phyloP scores from a whole-genome alignment of 2,329 filamentous ascomycete species.

The Ophiostoma pallidulum region DNA sequence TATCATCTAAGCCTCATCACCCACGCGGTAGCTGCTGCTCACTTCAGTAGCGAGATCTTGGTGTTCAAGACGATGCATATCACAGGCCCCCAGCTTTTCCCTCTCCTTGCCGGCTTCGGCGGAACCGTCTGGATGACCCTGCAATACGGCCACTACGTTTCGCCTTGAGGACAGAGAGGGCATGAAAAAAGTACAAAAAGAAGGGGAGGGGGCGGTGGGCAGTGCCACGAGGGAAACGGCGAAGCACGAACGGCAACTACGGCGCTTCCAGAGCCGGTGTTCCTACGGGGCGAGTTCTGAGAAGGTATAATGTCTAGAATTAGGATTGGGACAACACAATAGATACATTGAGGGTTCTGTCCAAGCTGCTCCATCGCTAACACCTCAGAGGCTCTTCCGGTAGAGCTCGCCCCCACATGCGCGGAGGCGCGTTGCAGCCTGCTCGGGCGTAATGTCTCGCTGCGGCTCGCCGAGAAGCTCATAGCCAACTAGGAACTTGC shows the following conservation, averaged over 20 bases:
- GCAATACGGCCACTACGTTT: slow-evolving; percentile 63
- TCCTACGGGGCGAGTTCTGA: too few relatives aligned
- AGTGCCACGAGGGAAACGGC: neutral
- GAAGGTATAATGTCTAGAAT: too few relatives aligned
- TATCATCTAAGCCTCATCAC: slow-evolving; percentile 79
- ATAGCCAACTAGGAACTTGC: slow-evolving; percentile 94
- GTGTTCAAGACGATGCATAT: slow-evolving; percentile 67
- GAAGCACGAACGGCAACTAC: too few relatives aligned
- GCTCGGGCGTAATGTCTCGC: slow-evolving; percentile 93
- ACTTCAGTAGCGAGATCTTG: slow-evolving; percentile 74
- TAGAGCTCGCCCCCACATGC: slow-evolving; percentile 76
- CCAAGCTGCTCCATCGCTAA: too few relatives aligned
- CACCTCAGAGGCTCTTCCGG: slow-evolving; percentile 49
- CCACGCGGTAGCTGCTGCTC: slow-evolving; percentile 65
- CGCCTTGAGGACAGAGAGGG: neutral
- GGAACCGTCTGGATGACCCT: slow-evolving; percentile 51
- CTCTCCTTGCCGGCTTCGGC: slow-evolving; percentile 37
- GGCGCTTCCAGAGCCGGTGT: too few relatives aligned
- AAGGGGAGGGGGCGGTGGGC: neutral
- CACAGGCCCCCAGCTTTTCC: slow-evolving; percentile 45
- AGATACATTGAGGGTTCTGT: too few relatives aligned
- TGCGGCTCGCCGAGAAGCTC: slow-evolving; percentile 98
- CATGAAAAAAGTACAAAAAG: neutral
- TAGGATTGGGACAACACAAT: too few relatives aligned
- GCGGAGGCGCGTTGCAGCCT: slow-evolving; percentile 71